These are phyloP conservation scores for Ascoidea rubescens DNA, from an alignment of 805 yeast species.

Conservation along the genomic window DNA sequence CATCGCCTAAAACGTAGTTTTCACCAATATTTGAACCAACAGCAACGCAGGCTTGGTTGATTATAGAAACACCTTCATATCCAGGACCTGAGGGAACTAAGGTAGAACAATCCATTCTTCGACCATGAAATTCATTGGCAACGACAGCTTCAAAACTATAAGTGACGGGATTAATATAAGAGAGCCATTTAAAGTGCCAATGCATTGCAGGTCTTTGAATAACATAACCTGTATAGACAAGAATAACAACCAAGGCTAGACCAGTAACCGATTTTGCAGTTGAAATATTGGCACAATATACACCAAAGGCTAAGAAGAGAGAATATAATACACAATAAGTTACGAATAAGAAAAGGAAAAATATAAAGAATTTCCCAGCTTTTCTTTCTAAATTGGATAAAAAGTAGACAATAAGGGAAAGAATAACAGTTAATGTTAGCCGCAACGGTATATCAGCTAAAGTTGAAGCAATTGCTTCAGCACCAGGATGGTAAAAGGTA, in stretches of 20 bases:
- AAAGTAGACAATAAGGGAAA: conserved; percentile 40
- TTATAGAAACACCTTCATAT: conserved; percentile 25
- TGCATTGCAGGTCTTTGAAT: conserved; percentile 48
- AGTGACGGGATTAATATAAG: conserved; percentile 41
- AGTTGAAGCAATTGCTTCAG: conserved; percentile 54
- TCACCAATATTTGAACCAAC: conserved; percentile 48
- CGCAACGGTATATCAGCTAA: conserved; percentile 54
- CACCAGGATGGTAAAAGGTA: conserved; percentile 60
- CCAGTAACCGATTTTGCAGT: conserved; percentile 52
- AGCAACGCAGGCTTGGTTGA: conserved; percentile 39
- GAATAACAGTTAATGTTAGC: conserved; percentile 27
- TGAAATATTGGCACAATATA: conserved; percentile 32
- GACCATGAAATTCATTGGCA: conserved; percentile 49
- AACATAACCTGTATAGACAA: conserved; percentile 53
- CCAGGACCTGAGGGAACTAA: conserved; percentile 44
- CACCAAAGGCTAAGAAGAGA: conserved; percentile 40
- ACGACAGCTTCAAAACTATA: conserved; percentile 52
- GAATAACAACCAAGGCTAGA: conserved; percentile 31
- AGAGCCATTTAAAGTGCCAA: conserved; percentile 62
- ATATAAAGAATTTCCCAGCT: conserved; percentile 45
- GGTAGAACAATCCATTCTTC: conserved; percentile 35
- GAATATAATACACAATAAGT: conserved; percentile 28
- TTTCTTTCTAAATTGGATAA: conserved; percentile 33
- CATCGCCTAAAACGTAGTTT: conserved; percentile 40
- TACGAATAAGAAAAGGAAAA: conserved; percentile 33